Percentiles rank a stretch among this genome's conserved stretches.
Conservation (phyloP, 148 eudicot species). For the Arbutus unedo region DNA sequence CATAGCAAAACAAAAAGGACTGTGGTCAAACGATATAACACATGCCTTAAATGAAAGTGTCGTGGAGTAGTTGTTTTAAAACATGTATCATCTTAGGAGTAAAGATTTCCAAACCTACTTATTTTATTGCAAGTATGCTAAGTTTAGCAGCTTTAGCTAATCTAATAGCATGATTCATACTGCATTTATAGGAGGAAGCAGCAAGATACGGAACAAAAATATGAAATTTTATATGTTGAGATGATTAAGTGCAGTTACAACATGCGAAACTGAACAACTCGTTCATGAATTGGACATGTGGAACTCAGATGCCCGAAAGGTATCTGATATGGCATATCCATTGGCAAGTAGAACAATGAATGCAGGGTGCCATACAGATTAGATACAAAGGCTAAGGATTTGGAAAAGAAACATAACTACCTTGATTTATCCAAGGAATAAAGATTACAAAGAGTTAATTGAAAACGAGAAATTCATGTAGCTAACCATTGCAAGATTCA, state of each 20-base stretch:
- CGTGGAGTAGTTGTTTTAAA: background rate
- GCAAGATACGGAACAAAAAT: background rate
- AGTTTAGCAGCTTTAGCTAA: too few relatives aligned
- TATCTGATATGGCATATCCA: background rate
- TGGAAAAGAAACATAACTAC: slow-evolving; percentile 6
- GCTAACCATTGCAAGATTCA: background rate
- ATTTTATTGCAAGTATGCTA: too few relatives aligned
- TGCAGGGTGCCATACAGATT: background rate
- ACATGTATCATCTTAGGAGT: background rate
- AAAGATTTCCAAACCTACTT: background rate
- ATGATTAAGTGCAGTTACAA: background rate
- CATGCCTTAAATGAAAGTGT: background rate
- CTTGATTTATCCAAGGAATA: background rate
- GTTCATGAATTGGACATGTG: background rate
- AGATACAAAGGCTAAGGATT: background rate
- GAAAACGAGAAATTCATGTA: background rate
- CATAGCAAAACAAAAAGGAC: background rate
- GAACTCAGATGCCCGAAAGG: background rate
- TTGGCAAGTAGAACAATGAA: background rate
- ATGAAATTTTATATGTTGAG: background rate
- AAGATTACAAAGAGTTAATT: background rate
- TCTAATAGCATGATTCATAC: background rate
- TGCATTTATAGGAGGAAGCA: background rate
- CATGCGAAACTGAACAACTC: background rate
- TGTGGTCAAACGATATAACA: background rate